Base-by-base conservation (phyloP, 306 rosid genomes). In the Pterocarpus santalinus region DNA sequence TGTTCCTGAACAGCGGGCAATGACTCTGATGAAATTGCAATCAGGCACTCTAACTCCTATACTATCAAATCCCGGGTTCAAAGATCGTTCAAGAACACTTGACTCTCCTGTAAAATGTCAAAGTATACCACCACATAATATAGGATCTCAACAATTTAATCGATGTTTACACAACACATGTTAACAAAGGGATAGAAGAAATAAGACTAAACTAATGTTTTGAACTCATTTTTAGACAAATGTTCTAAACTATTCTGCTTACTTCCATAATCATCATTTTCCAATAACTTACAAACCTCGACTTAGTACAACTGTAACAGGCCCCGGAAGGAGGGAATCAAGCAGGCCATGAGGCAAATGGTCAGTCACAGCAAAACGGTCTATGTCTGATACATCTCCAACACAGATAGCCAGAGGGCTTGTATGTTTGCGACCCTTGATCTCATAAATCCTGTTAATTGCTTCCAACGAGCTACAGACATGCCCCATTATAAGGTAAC, bases 41-140 rank as follows among this genome's bases (percentile, higher is more conserved):
- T 91, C 94, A 2, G 99, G 99, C 35, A 95, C 98, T 78, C 99
- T 88, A 49, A 95, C 96, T 63, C 94, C 99, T 49, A 95, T 77
- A 77, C 94, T 95, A 36, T 90, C 92, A 75, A 95, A 85, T 73
- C 98, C 97, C 0, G 98, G 98, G 88, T 95, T 95, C 88, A 95
- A 82, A 33, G 97, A 90, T 80, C 71, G 86, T 86, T 95, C 98
- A 82, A 93, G 93, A 78, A 89, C 77, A 80, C 99, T 95, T 5
- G 94, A 86, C 69, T 89, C 94, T 58, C 99, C 98, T 93, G 90
- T 62, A 91, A 80, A 62, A 86, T 17, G 84, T 65, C 87, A 81
- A 85, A 70, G 63, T 34, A 69, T 55, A 53, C 62, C 52, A 62
- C 81, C 47, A 80, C 73, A 87, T 32, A 67, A 63, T n/a, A 32